Conservation (phyloP, 352 stramenopile species). For the Pythium scleroteichum region DNA sequence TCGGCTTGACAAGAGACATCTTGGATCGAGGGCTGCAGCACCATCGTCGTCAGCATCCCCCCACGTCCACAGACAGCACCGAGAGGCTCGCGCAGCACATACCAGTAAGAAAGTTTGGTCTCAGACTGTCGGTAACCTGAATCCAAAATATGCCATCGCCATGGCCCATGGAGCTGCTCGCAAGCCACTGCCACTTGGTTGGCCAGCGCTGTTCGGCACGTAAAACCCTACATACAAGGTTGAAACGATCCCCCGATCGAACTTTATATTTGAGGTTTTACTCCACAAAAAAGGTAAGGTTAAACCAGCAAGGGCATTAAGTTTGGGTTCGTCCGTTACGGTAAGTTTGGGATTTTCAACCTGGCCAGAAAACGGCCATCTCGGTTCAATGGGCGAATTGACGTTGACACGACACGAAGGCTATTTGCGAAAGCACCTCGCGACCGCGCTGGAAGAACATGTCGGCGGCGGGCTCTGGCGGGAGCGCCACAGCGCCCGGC, state of each 20-base stretch:
- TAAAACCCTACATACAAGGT: too few relatives aligned
- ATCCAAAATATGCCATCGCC: slow-evolving; percentile 65
- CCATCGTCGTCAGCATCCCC: not conserved
- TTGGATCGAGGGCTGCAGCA: slow-evolving; percentile 81
- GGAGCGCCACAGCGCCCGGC: not conserved
- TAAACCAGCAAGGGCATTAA: too few relatives aligned
- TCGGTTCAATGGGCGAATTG: slow-evolving; percentile 10
- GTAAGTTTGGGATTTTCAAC: slow-evolving; percentile 16
- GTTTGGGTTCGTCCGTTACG: not conserved
- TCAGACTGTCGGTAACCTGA: slow-evolving; percentile 91
- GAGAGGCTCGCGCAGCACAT: slow-evolving; percentile 21
- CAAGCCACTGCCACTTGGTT: slow-evolving; percentile 9
- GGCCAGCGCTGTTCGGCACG: slow-evolving; percentile 8
- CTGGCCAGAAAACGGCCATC: slow-evolving; percentile 1
- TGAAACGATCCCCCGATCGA: too few relatives aligned
- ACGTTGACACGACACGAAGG: slow-evolving; percentile 15
- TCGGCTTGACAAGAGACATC: slow-evolving; percentile 88
- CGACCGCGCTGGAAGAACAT: too few relatives aligned
- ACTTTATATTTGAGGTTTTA: slow-evolving; percentile 21
- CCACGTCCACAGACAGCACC: not conserved
- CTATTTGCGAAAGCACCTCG: not conserved
- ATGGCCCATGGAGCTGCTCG: not conserved
- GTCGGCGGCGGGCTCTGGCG: not conserved
- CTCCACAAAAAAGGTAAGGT: slow-evolving; percentile 4
- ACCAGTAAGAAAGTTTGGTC: slow-evolving; percentile 65